Evolutionary conservation across 345 rosid species (phyloP), one percentile per base, ranked within the genome.

Genomic region (Lepidium aucheri): DNA sequence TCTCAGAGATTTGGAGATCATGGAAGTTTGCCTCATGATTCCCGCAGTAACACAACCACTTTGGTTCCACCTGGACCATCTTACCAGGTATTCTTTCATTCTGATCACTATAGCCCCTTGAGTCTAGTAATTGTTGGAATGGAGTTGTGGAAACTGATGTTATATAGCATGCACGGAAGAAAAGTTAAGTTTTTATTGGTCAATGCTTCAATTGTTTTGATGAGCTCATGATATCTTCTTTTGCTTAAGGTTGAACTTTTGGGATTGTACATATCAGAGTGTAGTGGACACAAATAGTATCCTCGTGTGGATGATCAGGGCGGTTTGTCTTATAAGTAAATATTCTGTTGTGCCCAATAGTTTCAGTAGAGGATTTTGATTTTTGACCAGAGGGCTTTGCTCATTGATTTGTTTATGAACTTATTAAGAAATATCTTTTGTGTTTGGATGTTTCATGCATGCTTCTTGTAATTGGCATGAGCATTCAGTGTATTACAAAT

Each of bases 1-100:
- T 84, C 95, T 69, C 95, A 89, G 72, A 85, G 92, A 73, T 84
- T 85, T 69, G 77, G 58, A 61, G 70, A 72, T 46, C 75, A 73
- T 36, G 85, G 80, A 12, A 55, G 66, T 13, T 57, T 65, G 63
- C 63, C 88, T 67, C 69, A 3, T 63, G 83, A 46, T 30, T 43
- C 79, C 3, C 40, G 53, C 14, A 77, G 76, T 52, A 77, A 71
- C 9, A 32, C 50, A 15, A 66, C 20, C 50, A 69, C 65, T 75
- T 65, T 55, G 69, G 80, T 74, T 73, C 81, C 83, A 74, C 76
- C 85, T 10, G 74, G 76, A 46, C 71, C 88, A 35, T 77, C 90
- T 20, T 80, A 60, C 51, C 93, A 85, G 96, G 95, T 90, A 83
- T 34, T 71, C 28, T 49, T 49, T 22, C 4, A 5, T 12, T 16